Conservation (phyloP, 495 filamentous ascomycete species). For the Podospora pseudoanserina region DNA sequence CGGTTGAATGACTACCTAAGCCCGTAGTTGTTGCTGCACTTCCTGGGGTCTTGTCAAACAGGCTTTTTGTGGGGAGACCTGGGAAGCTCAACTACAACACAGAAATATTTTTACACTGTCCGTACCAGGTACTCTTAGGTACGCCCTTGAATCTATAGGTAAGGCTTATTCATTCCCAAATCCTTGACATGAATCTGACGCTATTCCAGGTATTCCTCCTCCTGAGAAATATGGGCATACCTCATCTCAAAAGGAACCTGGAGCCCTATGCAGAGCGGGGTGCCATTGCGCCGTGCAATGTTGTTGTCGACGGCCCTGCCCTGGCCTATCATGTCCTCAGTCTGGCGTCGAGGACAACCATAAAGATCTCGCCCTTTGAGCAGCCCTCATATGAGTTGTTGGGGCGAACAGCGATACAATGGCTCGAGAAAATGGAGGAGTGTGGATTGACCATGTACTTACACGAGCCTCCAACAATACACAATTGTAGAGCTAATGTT, state of each 20-base stretch:
- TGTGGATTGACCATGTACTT: constrained; percentile 57
- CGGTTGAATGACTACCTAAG: too few species aligned
- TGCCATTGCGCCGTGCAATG: constrained; percentile 39
- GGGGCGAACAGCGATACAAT: constrained; percentile 55
- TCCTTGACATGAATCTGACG: too few species aligned
- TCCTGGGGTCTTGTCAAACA: too few species aligned
- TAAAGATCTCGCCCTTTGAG: constrained; percentile 39
- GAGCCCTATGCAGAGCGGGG: constrained; percentile 53
- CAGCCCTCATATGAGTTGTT: constrained; percentile 61
- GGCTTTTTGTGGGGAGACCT: neutral
- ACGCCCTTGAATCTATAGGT: neutral
- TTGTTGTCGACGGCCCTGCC: constrained; percentile 73
- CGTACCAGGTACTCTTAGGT: too few species aligned
- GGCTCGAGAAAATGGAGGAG: constrained; percentile 52
- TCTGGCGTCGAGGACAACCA: constrained; percentile 45
- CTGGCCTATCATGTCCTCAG: constrained; percentile 68
- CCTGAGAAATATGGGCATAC: constrained; percentile 63
- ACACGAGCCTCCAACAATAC: neutral
- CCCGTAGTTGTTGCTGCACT: too few species aligned
- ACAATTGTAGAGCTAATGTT: constrained; percentile 12
- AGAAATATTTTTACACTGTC: neutral
- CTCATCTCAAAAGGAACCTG: constrained; percentile 55
- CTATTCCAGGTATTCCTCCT: neutral
- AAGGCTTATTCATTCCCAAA: too few species aligned
- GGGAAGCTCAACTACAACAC: neutral